Conservation (phyloP, 805 yeast genomes). For the Pachysolen tannophilus region DNA sequence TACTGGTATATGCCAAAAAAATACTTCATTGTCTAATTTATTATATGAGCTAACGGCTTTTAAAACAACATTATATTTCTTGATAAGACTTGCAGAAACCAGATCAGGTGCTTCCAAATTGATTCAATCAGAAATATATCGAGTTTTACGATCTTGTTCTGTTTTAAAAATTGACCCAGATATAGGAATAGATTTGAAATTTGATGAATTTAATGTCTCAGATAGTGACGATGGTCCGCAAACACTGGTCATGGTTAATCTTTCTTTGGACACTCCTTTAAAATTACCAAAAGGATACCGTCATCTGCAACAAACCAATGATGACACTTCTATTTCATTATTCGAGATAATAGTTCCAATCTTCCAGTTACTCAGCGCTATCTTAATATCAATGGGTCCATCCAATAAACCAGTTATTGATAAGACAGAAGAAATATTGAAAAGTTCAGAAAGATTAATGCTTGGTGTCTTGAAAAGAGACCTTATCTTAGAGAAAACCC, state of each 20-base stretch:
- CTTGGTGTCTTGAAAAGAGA: constrained; percentile 52
- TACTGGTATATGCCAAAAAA: too few species aligned
- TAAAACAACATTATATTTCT: constrained; percentile 59
- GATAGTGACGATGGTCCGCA: constrained; percentile 12
- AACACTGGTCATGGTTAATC: constrained; percentile 31
- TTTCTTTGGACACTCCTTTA: constrained; percentile 47
- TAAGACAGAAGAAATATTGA: constrained; percentile 44
- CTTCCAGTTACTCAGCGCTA: constrained; percentile 62
- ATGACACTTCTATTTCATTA: constrained; percentile 32
- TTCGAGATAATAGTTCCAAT: constrained; percentile 67
- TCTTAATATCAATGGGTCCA: constrained; percentile 70
- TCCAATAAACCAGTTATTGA: constrained; percentile 52
- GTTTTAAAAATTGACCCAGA: constrained; percentile 71
- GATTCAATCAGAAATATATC: constrained; percentile 66
- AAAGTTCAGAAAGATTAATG: constrained; percentile 44
- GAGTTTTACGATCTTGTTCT: constrained; percentile 44
- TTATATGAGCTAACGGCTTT: constrained; percentile 72
- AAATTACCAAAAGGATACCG: constrained; percentile 17
- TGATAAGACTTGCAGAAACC: constrained; percentile 69
- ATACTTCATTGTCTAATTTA: constrained; percentile 41
- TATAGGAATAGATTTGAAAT: constrained; percentile 52
- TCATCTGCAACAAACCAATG: constrained; percentile 13
- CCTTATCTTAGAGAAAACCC: constrained; percentile 12
- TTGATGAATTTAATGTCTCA: constrained; percentile 24
- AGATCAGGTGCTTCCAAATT: constrained; percentile 72